Conservation (phyloP, 2,329 filamentous ascomycete species). For the Aspergillus sp. region DNA sequence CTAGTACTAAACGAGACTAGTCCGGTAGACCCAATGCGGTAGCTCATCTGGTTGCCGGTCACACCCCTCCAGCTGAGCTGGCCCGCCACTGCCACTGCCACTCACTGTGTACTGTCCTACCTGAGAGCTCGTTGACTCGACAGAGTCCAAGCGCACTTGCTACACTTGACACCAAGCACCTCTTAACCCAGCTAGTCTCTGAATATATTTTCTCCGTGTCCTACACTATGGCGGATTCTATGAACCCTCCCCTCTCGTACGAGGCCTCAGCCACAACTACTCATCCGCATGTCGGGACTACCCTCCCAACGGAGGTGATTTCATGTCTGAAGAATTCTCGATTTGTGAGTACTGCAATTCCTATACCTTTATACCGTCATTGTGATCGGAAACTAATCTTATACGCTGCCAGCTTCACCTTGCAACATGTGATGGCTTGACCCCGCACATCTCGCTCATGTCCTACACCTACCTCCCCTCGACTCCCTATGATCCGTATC, state of each 20-base stretch:
- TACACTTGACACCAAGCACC: background rate
- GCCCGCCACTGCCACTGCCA: background rate
- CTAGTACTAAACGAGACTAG: constrained; percentile 8
- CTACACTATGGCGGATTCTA: constrained; percentile 43
- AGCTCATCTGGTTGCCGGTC: background rate
- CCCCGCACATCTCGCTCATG: constrained; percentile 94
- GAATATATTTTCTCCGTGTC: background rate
- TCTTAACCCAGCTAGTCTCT: background rate
- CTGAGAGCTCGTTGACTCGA: background rate
- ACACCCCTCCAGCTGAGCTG: background rate
- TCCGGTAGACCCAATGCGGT: background rate
- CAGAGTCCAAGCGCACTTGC: background rate
- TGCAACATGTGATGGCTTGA: constrained; percentile 79
- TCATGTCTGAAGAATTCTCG: constrained; percentile 91
- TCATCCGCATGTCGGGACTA: constrained; percentile 67
- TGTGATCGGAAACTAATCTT: constrained; percentile 9
- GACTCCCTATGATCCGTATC: constrained; percentile 66
- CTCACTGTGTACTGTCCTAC: background rate
- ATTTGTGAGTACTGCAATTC: constrained; percentile 65
- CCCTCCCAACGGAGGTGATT: constrained; percentile 80
- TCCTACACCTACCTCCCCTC: constrained; percentile 95
- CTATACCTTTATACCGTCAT: constrained; percentile 10
- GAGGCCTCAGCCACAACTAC: constrained; percentile 74
- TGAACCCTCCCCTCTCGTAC: constrained; percentile 71
- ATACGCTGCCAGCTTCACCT: constrained; percentile 73